These are phyloP conservation scores for Hygrophila difformis DNA, from an alignment of 257 asterid species.

Conservation along the genomic window DNA sequence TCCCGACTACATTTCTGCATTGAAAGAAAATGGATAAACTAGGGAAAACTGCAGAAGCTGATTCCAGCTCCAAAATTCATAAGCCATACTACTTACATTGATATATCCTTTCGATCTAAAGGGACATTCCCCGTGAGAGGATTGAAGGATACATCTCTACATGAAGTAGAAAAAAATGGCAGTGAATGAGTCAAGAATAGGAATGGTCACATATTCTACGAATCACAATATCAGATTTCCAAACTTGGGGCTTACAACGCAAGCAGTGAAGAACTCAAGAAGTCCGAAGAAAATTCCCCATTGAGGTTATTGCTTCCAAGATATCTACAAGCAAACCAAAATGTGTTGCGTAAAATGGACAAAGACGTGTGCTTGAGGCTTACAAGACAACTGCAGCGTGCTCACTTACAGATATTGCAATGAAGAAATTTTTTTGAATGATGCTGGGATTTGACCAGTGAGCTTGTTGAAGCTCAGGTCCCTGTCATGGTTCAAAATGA, in stretches of 20 bases:
- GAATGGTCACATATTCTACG: neutral
- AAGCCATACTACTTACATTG: constrained; percentile 33
- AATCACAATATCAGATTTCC: neutral
- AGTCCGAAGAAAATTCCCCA: constrained; percentile 44
- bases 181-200: neutral
- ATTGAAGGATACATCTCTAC: constrained; percentile 67
- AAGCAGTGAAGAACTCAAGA: constrained; percentile 29
- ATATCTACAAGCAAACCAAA: constrained; percentile 32
- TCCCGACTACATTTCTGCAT: constrained; percentile 51
- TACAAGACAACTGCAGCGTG: neutral
- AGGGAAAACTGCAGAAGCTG: neutral
- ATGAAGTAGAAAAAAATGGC: neutral
- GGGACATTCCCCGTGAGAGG: constrained; percentile 40
- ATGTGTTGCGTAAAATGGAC: too few relatives aligned
- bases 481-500: constrained; percentile 24
- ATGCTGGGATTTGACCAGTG: constrained; percentile 45
- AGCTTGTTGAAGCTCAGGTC: constrained; percentile 70
- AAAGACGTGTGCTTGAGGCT: too few relatives aligned
- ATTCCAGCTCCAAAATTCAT: neutral
- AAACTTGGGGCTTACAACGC: constrained; percentile 49
- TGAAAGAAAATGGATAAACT: constrained; percentile 4
- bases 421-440: constrained; percentile 34
- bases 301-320: constrained; percentile 57
- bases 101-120: constrained; percentile 21
- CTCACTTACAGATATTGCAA: constrained; percentile 45